Evolutionary conservation across 2,329 filamentous ascomycete species (phyloP).

Genomic region (Dothideomycetes sp.): DNA sequence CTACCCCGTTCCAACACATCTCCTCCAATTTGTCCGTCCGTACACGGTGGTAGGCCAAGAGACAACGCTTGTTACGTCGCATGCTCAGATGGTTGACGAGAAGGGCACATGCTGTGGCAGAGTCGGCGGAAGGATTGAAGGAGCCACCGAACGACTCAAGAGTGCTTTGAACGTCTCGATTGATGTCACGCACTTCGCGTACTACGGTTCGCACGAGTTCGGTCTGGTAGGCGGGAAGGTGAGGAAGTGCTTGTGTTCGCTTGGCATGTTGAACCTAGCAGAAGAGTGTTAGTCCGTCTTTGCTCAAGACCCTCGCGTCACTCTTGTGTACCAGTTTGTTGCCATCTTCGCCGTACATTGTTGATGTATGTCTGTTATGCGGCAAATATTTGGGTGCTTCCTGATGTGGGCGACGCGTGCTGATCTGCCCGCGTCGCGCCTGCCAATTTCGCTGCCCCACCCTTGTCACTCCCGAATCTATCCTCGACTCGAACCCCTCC

Average conservation of each 20-base stretch:
- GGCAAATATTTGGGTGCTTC: no score
- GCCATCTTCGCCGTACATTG: conserved; percentile 80
- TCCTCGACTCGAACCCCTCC: no score
- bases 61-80: conserved; percentile 89
- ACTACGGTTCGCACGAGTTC: conserved; percentile 82
- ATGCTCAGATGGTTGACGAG: conserved; percentile 92
- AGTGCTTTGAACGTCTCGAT: conserved; percentile 71
- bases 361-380: no score
- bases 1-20: conserved; percentile 82
- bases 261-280: conserved; percentile 86
- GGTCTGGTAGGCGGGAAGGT: conserved; percentile 85
- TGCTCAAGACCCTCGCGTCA: conserved; percentile 8
- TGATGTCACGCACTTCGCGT: conserved; percentile 85
- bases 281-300: conserved; percentile 7
- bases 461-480: no score
- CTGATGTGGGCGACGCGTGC: no score
- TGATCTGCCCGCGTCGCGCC: no score
- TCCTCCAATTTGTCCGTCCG: conserved; percentile 86
- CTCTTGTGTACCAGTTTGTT: conserved; percentile 62
- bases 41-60: conserved; percentile 87
- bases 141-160: conserved; percentile 70
- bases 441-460: no score
- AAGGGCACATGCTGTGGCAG: conserved; percentile 75
- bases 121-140: conserved; percentile 76
- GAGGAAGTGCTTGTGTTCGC: conserved; percentile 74